Base-by-base conservation (phyloP, 2,329 filamentous ascomycete genomes). In the Chrysoporthe austroafricana region DNA sequence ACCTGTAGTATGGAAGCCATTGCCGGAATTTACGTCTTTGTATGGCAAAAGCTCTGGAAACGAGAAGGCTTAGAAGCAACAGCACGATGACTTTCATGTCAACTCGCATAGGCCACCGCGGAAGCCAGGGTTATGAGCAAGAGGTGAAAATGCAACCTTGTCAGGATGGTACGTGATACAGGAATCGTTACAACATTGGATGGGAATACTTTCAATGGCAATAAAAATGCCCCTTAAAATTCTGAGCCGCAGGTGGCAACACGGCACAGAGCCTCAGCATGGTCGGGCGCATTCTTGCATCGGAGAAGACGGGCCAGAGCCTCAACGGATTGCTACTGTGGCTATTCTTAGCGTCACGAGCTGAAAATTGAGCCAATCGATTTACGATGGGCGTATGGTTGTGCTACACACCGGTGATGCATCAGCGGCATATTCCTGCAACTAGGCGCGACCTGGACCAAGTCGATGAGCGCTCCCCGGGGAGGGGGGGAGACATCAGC, bases 1-100 rank as follows among this genome's bases (percentile, higher is more conserved):
- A 50, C 6, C 48, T 43, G 43, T 64, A 64, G 43, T 64, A 64
- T 9, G 63, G 63, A 42, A 64, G 50, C 63, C 63, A 59, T 3
- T 56, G 11, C 16, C 26, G 63, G 34, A 64, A 64, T 9, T 59
- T 64, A 18, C 44, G 56, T 18, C 63, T 64, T n/a, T 59, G 43
- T 16, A 21, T 21, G n/a, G 54, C 32, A 3, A 18, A 9, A 26
- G 16, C 32, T 6, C 46, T 43, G 9, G 43, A 9, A 8, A 50
- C 2, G 1, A 9, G 32, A 1, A 64, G 1, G 7, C 21, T 9
- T 2, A 52, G 34, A 16, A 59, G 9, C 18, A 59, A 52, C 3
- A 50, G 36, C 16, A 32, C 21, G 14, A 26, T 32, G 26, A 43
- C 4, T 18, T 32, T 42, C 61, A 63, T 63, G 57, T 8, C 54